These are phyloP conservation scores for Chalaropsis thielavioides DNA, from an alignment of 2,329 filamentous ascomycete genomes.

Conservation along the genomic window DNA sequence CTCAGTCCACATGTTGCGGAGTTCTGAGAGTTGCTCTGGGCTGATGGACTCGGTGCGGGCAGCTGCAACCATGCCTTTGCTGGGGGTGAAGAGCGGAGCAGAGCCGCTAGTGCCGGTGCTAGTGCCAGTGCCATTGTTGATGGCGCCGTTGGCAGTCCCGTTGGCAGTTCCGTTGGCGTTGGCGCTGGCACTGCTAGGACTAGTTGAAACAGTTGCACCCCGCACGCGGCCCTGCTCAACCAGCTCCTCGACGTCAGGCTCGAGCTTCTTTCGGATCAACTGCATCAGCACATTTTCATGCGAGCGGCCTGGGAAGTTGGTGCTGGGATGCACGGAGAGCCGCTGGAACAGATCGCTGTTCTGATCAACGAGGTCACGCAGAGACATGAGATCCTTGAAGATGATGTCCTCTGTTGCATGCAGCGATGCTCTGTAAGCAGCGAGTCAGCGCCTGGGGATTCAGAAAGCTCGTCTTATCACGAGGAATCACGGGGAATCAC, in stretches of 20 bases:
- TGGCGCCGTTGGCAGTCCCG: slow-evolving; percentile 21
- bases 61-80: slow-evolving; percentile 19
- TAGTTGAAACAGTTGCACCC: background rate
- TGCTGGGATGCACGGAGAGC: slow-evolving; percentile 60
- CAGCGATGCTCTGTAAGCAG: slow-evolving; percentile 44
- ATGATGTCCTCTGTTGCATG: slow-evolving; percentile 60
- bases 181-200: background rate
- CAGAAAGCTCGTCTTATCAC: background rate
- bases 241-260: slow-evolving; percentile 61
- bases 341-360: slow-evolving; percentile 53
- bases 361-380: slow-evolving; percentile 50
- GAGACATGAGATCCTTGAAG: slow-evolving; percentile 51
- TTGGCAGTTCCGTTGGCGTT: too few relatives aligned
- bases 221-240: slow-evolving; percentile 44
- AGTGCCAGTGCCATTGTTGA: background rate
- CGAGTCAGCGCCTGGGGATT: background rate
- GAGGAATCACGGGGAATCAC: background rate
- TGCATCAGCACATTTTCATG: slow-evolving; percentile 52
- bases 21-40: slow-evolving; percentile 31
- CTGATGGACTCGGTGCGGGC: slow-evolving; percentile 23
- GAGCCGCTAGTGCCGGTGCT: background rate
- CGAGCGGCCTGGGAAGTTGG: slow-evolving; percentile 56
- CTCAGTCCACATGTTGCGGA: slow-evolving; percentile 44
- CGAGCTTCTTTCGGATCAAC: slow-evolving; percentile 69
- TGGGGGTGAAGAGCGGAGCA: slow-evolving; percentile 11